Conservation (phyloP, 148 eudicot genomes). For the Rhododendron vialii region DNA sequence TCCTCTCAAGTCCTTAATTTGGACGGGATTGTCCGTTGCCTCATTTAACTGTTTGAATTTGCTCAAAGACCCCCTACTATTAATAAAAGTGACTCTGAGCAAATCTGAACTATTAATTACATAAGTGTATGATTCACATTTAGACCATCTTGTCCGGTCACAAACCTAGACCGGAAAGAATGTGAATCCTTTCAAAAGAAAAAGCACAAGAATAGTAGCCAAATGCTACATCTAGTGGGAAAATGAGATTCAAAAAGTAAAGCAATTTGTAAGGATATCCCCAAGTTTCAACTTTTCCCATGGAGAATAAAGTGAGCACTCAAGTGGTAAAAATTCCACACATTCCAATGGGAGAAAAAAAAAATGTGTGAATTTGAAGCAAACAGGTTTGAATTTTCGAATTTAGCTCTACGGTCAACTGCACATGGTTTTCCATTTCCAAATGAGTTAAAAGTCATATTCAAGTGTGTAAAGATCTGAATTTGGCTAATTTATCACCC, state of each 20-base stretch:
- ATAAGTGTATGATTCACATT: too few species aligned
- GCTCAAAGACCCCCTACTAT: neutral
- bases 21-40: neutral
- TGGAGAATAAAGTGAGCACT: neutral
- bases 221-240: neutral
- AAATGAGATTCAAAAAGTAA: neutral
- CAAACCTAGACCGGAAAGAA: neutral
- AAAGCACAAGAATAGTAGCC: neutral
- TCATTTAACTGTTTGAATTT: neutral
- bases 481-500: neutral
- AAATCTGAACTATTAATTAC: neutral
- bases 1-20: neutral
- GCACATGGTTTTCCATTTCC: constrained; percentile 7
- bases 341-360: neutral
- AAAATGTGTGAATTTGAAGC: constrained; percentile 19
- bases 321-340: neutral
- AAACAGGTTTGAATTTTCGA: constrained; percentile 10
- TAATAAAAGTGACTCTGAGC: neutral
- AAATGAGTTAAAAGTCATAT: neutral
- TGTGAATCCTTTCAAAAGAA: neutral
- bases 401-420: neutral
- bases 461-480: neutral
- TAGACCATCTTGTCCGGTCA: too few species aligned
- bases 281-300: neutral
- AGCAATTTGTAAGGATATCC: neutral